These are phyloP conservation scores for Paraphoma chrysanthemicola DNA, from an alignment of 2,329 filamentous ascomycete genomes.

Conservation along the genomic window DNA sequence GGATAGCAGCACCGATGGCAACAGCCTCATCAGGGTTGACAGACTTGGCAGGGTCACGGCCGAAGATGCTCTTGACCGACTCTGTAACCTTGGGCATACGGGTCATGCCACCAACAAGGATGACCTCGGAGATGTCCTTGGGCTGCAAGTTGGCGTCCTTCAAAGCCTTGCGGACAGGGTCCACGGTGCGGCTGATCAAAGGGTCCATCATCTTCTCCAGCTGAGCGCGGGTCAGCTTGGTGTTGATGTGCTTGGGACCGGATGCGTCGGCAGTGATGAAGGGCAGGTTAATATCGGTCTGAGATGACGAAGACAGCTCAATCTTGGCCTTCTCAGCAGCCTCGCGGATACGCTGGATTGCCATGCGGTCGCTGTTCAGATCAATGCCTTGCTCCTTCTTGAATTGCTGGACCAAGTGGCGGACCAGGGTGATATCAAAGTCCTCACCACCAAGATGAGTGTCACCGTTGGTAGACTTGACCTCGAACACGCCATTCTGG, in stretches of 20 bases:
- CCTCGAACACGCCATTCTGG: slow-evolving; percentile 97
- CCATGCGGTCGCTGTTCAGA: slow-evolving; percentile 92
- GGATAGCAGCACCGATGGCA: slow-evolving; percentile 94
- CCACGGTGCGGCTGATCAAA: slow-evolving; percentile 83
- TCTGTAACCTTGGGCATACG: slow-evolving; percentile 99
- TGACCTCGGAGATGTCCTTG: slow-evolving; percentile 96
- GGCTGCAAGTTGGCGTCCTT: slow-evolving; percentile 92
- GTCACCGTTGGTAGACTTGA: slow-evolving; percentile 99
- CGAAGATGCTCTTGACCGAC: slow-evolving; percentile 96
- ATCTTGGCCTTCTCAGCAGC: slow-evolving; percentile 99
- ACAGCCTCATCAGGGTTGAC: slow-evolving; percentile 99
- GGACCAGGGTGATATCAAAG: slow-evolving; percentile 94
- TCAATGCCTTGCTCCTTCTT: slow-evolving; percentile 95
- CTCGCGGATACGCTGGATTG: slow-evolving; percentile 98
- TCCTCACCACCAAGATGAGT: slow-evolving; percentile 98
- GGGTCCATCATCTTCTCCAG: slow-evolving; percentile 93
- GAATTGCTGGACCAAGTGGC: slow-evolving; percentile 92
- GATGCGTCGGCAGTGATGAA: slow-evolving; percentile 98
- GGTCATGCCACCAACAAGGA: slow-evolving; percentile 98
- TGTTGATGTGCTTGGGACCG: slow-evolving; percentile 98
- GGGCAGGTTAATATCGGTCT: slow-evolving; percentile 97
- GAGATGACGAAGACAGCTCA: slow-evolving; percentile 90
- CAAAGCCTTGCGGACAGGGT: slow-evolving; percentile 93
- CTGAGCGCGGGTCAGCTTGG: slow-evolving; percentile 89
- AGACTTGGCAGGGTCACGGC: slow-evolving; percentile 94